These are phyloP conservation scores for Colletotrichum agaves DNA, from an alignment of 2,329 filamentous ascomycete species.

Conservation along the genomic window DNA sequence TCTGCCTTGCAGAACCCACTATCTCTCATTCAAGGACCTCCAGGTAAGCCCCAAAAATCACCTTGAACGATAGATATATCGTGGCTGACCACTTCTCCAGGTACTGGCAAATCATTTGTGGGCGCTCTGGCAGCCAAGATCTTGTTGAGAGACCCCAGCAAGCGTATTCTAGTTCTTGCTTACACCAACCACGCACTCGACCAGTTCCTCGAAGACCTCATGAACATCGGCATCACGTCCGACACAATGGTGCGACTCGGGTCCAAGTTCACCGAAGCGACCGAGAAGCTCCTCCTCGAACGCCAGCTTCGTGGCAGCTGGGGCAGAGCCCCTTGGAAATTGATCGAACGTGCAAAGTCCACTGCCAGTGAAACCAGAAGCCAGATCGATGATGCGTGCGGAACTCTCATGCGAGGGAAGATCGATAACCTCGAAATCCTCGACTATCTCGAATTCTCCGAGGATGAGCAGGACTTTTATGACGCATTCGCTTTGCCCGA, in stretches of 20 bases:
- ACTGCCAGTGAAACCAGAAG: conserved; percentile 45
- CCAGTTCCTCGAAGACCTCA: conserved; percentile 73
- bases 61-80: background rate
- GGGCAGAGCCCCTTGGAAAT: conserved; percentile 42
- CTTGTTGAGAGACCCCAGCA: conserved; percentile 59
- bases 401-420: conserved; percentile 23
- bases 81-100: conserved; percentile 48
- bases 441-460: conserved; percentile 62
- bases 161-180: conserved; percentile 70
- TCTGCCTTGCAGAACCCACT: conserved; percentile 63
- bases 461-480: conserved; percentile 61
- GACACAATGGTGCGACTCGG: conserved; percentile 70
- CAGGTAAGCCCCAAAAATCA: conserved; percentile 57
- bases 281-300: conserved; percentile 58
- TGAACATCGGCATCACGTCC: conserved; percentile 62
- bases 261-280: conserved; percentile 63
- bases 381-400: conserved; percentile 44
- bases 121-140: conserved; percentile 71
- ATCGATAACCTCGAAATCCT: conserved; percentile 46
- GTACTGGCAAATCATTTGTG: conserved; percentile 81
- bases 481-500: conserved; percentile 66
- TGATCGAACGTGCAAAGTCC: conserved; percentile 55
- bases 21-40: conserved; percentile 77
- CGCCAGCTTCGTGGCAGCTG: conserved; percentile 45
- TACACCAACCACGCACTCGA: conserved; percentile 77